Base-by-base conservation (phyloP, 176 grass and related monocot species). In the Aechmea fasciata region DNA sequence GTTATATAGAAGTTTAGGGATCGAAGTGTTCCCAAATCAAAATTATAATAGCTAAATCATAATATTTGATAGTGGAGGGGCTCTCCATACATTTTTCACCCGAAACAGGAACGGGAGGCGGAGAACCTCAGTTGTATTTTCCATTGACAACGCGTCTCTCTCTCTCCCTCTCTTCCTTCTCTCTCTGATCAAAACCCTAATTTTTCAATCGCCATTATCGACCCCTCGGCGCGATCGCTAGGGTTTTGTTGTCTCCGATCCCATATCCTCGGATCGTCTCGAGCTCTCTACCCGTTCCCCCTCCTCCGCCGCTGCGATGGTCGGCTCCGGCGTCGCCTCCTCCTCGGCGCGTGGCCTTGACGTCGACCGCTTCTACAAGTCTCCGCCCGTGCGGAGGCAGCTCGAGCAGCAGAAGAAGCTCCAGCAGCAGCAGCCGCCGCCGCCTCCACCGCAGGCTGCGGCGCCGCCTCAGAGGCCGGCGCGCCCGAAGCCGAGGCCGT, bases 141-240 rank as follows among this genome's bases (percentile, higher is more conserved):
- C 62, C 69, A 49, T 57, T 12, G 15, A 57, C 17, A n/a, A 50
- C 78, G 49, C 61, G 49, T 49, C n/a, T 64, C 66, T 51, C 55
- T 75, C 69, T 10, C 73, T 47, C 69, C n/a, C n/a, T 51, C 18
- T 48, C n/a, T 51, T 52, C 67, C 10, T 28, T 69, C 63, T 67
- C 66, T 62, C 29, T 13, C 67, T 63, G 63, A 50, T 62, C 83
- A 89, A 95, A 95, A 85, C 87, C 87, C 84, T 90, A 87, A 85
- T 75, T 81, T 80, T 88, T 83, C 17, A 57, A 57, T 66, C 67
- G 63, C 63, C 63, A 53, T 73, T 53, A 52, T 55, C 63, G 49
- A 65, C 29, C 76, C 70, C 57, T 9, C 9, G 20, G 15, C n/a
- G 55, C 7, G 55, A 7, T 22, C 55, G 15, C 13, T 61, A 61